Base-by-base conservation (phyloP, 1,284 basidiomycete species). In the Stereum hirsutum region DNA sequence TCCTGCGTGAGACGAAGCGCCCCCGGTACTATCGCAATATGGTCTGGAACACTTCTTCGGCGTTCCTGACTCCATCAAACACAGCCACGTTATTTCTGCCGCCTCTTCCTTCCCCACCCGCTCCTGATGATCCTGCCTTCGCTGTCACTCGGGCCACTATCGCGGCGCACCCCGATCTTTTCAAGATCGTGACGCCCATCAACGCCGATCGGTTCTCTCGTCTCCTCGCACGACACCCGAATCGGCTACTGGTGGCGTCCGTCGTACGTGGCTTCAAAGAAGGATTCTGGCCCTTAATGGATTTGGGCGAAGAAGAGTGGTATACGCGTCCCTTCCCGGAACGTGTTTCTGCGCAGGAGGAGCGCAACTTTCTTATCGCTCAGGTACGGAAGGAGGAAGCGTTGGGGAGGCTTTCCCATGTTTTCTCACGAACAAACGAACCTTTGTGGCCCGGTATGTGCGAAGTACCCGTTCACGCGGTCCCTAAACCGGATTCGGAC, bases 401-500 rank as follows among this genome's bases (percentile, higher is more conserved):
- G 4, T 20, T 44, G 4, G 27, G 36, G 3, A 14, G 28, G 2
- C 39, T 39, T 26, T 44, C 30, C 1, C n/a, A 34, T 24, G 8
- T 40, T 2, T 53, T 53, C 21, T 38, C 42, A 10, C 6, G 41
- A 12, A 4, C 33, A 34, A 5, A 34, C 14, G 17, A 49, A 12
- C 46, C 47, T 1, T 41, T 54, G 3, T 46, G n/a, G 5, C 20
- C 21, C 2, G 21, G 37, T n/a, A 39, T 39, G 21, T 39, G 15
- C 24, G 26, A 14, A 50, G n/a, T 63, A 51, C 72, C 70, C 0
- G 46, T 69, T 0, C 55, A 63, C 30, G 62, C 57, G 3, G 63
- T 72, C 0, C 66, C 69, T 0, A 72, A 72, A 42, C 36, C 2
- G 21, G 46, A 60, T 1, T 51, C 62, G 0, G 46, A 51, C 4